These are phyloP conservation scores for Lasiosphaeriaceae sp. DNA, from an alignment of 495 filamentous ascomycete genomes.

Conservation along the genomic window DNA sequence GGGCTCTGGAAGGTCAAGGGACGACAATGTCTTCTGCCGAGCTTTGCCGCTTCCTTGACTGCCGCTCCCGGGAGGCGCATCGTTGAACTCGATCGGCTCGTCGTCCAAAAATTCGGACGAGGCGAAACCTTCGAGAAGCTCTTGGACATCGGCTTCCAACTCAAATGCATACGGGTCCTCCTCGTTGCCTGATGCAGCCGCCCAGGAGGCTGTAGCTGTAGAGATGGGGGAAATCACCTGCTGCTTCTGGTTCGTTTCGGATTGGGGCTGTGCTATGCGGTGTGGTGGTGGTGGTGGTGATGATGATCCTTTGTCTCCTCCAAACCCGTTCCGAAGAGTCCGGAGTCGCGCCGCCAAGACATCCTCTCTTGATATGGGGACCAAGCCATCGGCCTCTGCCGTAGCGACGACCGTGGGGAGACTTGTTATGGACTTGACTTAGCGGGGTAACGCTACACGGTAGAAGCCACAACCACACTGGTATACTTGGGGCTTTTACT, in stretches of 20 bases:
- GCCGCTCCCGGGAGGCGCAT: neutral
- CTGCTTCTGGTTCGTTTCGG: neutral
- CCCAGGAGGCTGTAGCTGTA: neutral
- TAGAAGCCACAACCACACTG: neutral
- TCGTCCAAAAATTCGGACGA: constrained; percentile 14
- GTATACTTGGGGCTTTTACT: neutral
- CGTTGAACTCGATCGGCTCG: neutral
- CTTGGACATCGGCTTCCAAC: constrained; percentile 3
- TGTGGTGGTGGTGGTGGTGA: constrained; percentile 1
- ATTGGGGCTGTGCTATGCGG: neutral
- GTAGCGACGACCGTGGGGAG: neutral
- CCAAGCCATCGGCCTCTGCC: neutral
- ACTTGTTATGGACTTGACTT: neutral
- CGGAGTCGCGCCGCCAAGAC: constrained; percentile 40
- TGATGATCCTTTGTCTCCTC: neutral
- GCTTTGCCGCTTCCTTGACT: constrained; percentile 4
- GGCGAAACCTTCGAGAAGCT: constrained; percentile 32
- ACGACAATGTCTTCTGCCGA: constrained; percentile 27
- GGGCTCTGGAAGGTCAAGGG: constrained; percentile 27
- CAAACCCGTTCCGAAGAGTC: constrained; percentile 32
- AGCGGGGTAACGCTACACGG: neutral
- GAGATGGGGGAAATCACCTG: no score
- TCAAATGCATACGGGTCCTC: constrained; percentile 32
- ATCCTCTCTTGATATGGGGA: constrained; percentile 37
- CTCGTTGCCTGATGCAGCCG: neutral